phyloP scores from a whole-genome alignment of 805 yeast genomes.

The Naumovozyma castellii region DNA sequence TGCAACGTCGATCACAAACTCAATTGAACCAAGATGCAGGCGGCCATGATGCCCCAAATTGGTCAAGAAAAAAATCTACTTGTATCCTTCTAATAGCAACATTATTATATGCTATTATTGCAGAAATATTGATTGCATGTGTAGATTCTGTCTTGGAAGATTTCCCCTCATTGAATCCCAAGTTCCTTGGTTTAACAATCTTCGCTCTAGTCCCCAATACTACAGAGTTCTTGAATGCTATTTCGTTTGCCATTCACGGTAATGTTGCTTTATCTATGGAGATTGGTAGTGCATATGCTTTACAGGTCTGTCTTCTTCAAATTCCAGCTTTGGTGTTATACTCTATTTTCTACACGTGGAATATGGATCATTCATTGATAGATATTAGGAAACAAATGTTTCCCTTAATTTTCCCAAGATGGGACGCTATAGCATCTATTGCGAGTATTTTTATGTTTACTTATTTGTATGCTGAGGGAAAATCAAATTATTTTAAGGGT shows the following conservation, averaged over 20 bases:
- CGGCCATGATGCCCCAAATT: conserved; percentile 94
- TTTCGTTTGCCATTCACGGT: conserved; percentile 91
- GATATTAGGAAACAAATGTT: conserved; percentile 36
- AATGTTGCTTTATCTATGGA: conserved; percentile 96
- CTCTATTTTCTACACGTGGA: conserved; percentile 45
- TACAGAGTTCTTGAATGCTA: conserved; percentile 93
- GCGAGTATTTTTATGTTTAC: conserved; percentile 83
- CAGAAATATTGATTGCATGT: conserved; percentile 86
- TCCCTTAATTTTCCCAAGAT: conserved; percentile 82
- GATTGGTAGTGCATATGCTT: conserved; percentile 93
- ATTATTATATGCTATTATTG: conserved; percentile 79
- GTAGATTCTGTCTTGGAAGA: conserved; percentile 77
- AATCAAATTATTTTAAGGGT: conserved; percentile 93
- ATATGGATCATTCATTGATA: conserved; percentile 23
- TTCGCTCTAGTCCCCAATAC: conserved; percentile 96
- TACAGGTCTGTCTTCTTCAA: conserved; percentile 89
- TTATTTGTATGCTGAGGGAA: conserved; percentile 92
- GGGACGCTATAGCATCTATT: conserved; percentile 86
- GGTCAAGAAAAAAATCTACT: conserved; percentile 82
- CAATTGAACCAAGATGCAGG: conserved; percentile 34
- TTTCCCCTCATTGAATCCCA: conserved; percentile 72
- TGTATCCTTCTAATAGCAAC: conserved; percentile 79
- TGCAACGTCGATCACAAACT: conserved; percentile 5
- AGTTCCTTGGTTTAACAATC: conserved; percentile 84
- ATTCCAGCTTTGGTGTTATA: conserved; percentile 82